Base-by-base conservation (phyloP, 805 yeast species). In the Yarrowia divulgata region DNA sequence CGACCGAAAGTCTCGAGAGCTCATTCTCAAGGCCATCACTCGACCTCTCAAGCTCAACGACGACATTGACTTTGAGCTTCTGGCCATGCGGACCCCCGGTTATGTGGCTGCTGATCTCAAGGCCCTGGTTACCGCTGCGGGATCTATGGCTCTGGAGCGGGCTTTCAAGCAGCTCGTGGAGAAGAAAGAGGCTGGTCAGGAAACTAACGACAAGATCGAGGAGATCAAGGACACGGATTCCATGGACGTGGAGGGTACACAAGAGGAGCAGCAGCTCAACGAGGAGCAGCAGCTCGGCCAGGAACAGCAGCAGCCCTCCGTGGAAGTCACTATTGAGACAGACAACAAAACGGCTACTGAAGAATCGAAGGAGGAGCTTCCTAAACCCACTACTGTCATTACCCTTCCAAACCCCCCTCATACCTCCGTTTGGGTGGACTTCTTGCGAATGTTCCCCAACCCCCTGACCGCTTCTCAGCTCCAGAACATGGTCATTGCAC, bases 31-130 rank as follows among this genome's bases (percentile, higher is more conserved):
- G 73, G 85, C 95, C 35, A 89, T 93, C 89, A 87, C 95, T 0
- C 77, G 82, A 34, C 81, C 81, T 37, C 81, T 95, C 73, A 87
- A 89, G 74, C 81, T 92, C 49, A 86, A 86, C 60, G 93, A 91
- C 3, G 85, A 81, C 42, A 86, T 94, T 72, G 92, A 93, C 73
- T 91, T 87, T 77, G 75, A 79, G 54, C 84, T 85, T 71, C 81
- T 95, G 64, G 97, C 98, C 1, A 93, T 93, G 75, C 81, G 91
- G 81, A 95, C 99, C 0, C 98, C 99, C 0, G 99, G 99, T 16
- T 95, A 88, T 78, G 99, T 95, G 8, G 99, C 98, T 67, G 99
- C 99, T 1, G 99, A 95, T 81, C 83, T 95, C 73, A 92, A 93
- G 75, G 96, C 98, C 14, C 83, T 95, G 69, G 96, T 91, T 1